Base-by-base conservation (phyloP, 1,284 basidiomycete species). In the Moesziomyces sp. region DNA sequence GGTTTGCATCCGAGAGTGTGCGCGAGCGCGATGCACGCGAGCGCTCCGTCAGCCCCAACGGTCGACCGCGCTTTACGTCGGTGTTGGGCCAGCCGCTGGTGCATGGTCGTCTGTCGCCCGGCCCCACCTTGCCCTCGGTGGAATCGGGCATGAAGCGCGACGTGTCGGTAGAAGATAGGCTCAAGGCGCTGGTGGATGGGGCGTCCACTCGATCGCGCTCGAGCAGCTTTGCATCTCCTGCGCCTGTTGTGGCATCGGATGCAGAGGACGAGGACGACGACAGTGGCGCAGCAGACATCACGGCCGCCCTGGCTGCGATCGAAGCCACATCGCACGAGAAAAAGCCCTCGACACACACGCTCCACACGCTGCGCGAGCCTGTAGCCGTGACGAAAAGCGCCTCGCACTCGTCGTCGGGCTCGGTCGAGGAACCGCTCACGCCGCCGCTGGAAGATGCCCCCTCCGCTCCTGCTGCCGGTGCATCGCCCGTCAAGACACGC, bases 51-150 rank as follows among this genome's bases (percentile, higher is more conserved):
- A 77, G 68, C 43, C 67, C 76, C 42, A 65, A 58, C n/a, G 76
- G 76, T 11, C 60, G 79, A 30, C 70, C 73, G 21, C 30, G 76
- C 6, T 81, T 67, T 47, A 81, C 79, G 5, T 55, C 60, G 7
- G 72, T 75, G n/a, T 61, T 81, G 10, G 79, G 79, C 8, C 58
- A 74, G 57, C 78, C 79, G 23, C 50, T 79, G 52, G 46, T 45
- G 13, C 45, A 64, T 33, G 62, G 61, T 18, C 61, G 71, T 6
- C 14, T 77, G 23, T 74, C 74, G 19, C 70, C 78, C 5, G 50
- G 24, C 28, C 64, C 58, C 43, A 28, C 53, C 16, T 13, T 30
- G 43, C 19, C 30, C 5, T 5, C 14, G 18, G 46, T 10, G 21
- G 50, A 46, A 45, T 38, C n/a, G 7, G 53, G 45, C 21, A 43